Conservation (phyloP, 148 eudicot species). For the Oxyria digyna region DNA sequence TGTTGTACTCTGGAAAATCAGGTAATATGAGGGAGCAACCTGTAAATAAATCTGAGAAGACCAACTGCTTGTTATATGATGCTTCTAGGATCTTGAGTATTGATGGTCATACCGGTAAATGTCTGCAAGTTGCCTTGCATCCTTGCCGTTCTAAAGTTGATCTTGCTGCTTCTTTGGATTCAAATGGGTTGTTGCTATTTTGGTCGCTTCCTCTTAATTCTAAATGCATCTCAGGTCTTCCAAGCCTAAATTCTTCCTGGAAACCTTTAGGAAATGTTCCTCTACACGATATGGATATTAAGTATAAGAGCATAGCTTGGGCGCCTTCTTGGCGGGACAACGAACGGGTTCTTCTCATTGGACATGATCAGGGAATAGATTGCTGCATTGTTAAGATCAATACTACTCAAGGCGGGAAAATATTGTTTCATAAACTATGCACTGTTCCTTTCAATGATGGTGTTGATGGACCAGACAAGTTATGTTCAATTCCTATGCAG, state of each 20-base stretch:
- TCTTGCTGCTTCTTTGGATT: conserved; percentile 75
- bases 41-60: conserved; percentile 20
- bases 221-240: conserved; percentile 37
- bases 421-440: conserved; percentile 49
- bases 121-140: conserved; percentile 68
- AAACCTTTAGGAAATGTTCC: conserved; percentile 38
- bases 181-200: conserved; percentile 55
- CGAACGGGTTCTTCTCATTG: conserved; percentile 52
- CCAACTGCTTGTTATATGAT: conserved; percentile 25
- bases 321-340: conserved; percentile 44
- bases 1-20: conserved; percentile 27
- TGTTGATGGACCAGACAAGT: conserved; percentile 31
- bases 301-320: conserved; percentile 59
- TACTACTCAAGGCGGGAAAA: conserved; percentile 25
- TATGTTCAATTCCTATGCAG: conserved; percentile 53
- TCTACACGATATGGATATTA: conserved; percentile 24
- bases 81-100: conserved; percentile 38
- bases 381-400: conserved; percentile 34
- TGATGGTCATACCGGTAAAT: conserved; percentile 63
- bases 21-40: conserved; percentile 18
- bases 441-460: conserved; percentile 43
- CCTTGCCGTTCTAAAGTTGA: conserved; percentile 35
- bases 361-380: conserved; percentile 65
- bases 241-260: conserved; percentile 56
- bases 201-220: conserved; percentile 56